These are phyloP conservation scores for Flaveria ramosissima DNA, from an alignment of 129 eudicot genomes.

Conservation along the genomic window DNA sequence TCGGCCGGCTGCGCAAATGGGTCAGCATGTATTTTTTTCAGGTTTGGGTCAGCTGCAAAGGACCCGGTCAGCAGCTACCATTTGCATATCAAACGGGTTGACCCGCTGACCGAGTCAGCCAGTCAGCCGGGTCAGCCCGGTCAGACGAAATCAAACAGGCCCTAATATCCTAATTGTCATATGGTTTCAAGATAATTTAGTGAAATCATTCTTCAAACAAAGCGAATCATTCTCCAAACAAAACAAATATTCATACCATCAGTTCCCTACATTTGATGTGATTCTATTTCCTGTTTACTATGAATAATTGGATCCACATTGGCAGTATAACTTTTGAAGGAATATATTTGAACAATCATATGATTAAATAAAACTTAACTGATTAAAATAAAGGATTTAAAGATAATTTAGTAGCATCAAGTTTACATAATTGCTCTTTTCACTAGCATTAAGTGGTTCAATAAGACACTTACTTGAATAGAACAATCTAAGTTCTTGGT, in stretches of 20 bases:
- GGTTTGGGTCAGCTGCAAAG: too few species aligned
- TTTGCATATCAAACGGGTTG: too few species aligned
- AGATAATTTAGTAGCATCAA: neutral
- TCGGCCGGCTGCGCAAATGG: too few species aligned
- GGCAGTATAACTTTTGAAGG: constrained; percentile 54
- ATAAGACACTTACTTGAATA: too few species aligned
- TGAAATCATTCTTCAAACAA: constrained; percentile 58
- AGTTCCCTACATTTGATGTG: constrained; percentile 48
- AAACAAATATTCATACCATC: constrained; percentile 33
- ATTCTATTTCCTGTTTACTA: constrained; percentile 53
- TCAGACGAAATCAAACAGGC: too few species aligned
- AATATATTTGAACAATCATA: constrained; percentile 6
- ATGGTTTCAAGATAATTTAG: constrained; percentile 51
- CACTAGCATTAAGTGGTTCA: too few species aligned
- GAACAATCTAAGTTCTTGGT: too few species aligned
- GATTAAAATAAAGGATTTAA: neutral
- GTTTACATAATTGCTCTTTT: neutral
- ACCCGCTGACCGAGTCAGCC: too few species aligned
- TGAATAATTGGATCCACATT: constrained; percentile 47
- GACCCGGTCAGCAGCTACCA: too few species aligned
- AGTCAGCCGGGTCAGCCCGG: too few species aligned
- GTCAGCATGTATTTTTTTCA: too few species aligned
- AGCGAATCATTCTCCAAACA: constrained; percentile 57
- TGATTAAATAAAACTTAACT: neutral
- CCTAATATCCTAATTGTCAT: constrained; percentile 32